A percentile compares a stretch with the other conserved stretches of the same genome.
Evolutionary conservation across 108 stramenopile species (phyloP).

Genomic region (Chaetoceros tenuissimus): DNA sequence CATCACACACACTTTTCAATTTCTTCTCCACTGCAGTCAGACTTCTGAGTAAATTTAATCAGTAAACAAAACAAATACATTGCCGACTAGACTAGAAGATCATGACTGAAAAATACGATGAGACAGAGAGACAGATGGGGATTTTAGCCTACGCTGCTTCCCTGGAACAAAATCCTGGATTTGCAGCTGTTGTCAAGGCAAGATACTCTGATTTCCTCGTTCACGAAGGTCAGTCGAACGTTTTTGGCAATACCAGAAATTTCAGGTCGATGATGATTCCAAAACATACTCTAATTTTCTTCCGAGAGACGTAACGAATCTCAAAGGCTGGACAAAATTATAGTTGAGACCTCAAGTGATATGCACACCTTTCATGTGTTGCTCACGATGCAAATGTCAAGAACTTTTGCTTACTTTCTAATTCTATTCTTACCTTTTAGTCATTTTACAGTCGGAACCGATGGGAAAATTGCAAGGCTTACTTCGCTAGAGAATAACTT

Average conservation of each 20-base stretch:
- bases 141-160: background rate
- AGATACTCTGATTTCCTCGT: slow-evolving; percentile 83
- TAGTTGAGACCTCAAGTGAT: background rate
- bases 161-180: slow-evolving; percentile 21
- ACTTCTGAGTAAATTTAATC: too few relatives aligned
- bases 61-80: too few relatives aligned
- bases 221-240: slow-evolving; percentile 55
- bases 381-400: too few relatives aligned
- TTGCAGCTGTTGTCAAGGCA: slow-evolving; percentile 70
- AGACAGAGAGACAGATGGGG: background rate
- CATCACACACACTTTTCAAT: too few relatives aligned
- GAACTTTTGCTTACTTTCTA: background rate
- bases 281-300: background rate
- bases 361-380: background rate
- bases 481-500: slow-evolving; percentile 21
- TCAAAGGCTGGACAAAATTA: slow-evolving; percentile 1
- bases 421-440: background rate
- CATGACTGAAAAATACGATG: background rate
- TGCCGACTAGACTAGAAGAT: too few relatives aligned
- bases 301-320: background rate
- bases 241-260: too few relatives aligned
- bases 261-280: background rate
- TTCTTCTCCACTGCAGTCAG: too few relatives aligned
- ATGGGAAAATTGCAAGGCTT: slow-evolving; percentile 60
- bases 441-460: slow-evolving; percentile 31